phyloP scores from a whole-genome alignment of 345 rosid species.

The Pugionium dolabratum region DNA sequence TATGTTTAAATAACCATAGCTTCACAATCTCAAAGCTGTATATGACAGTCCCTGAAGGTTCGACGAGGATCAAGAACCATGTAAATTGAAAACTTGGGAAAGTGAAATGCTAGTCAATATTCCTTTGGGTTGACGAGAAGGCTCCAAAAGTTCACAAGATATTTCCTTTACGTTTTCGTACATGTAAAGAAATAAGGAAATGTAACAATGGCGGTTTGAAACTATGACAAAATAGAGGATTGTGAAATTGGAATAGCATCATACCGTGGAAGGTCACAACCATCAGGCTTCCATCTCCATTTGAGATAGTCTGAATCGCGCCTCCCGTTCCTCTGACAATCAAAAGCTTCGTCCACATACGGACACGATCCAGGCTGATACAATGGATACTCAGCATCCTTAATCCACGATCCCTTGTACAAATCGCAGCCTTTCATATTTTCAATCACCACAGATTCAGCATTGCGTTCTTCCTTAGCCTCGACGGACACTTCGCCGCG shows the following conservation, averaged over 20 bases:
- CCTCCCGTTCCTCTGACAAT: constrained; percentile 84
- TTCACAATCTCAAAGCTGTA: constrained; percentile 1
- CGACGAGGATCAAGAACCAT: too few species aligned
- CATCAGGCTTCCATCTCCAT: constrained; percentile 95
- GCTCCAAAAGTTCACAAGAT: too few species aligned
- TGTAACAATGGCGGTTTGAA: constrained; percentile 27
- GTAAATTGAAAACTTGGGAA: neutral
- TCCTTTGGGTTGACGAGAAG: too few species aligned
- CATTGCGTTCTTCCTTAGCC: constrained; percentile 24
- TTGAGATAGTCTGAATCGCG: constrained; percentile 64
- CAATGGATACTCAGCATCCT: constrained; percentile 58
- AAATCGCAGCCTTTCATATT: constrained; percentile 61
- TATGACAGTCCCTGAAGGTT: neutral
- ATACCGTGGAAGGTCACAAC: constrained; percentile 75
- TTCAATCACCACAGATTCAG: constrained; percentile 35
- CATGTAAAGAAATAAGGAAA: too few species aligned
- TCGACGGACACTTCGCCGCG: constrained; percentile 22
- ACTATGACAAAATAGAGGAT: neutral
- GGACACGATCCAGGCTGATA: constrained; percentile 87
- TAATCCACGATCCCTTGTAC: constrained; percentile 75
- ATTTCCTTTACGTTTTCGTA: too few species aligned
- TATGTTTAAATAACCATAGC: neutral
- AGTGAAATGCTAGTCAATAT: constrained; percentile 1
- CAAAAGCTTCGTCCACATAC: constrained; percentile 83
- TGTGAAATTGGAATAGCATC: neutral